phyloP scores from a whole-genome alignment of 805 yeast genomes.

The Saccharomycopsis selenospora region DNA sequence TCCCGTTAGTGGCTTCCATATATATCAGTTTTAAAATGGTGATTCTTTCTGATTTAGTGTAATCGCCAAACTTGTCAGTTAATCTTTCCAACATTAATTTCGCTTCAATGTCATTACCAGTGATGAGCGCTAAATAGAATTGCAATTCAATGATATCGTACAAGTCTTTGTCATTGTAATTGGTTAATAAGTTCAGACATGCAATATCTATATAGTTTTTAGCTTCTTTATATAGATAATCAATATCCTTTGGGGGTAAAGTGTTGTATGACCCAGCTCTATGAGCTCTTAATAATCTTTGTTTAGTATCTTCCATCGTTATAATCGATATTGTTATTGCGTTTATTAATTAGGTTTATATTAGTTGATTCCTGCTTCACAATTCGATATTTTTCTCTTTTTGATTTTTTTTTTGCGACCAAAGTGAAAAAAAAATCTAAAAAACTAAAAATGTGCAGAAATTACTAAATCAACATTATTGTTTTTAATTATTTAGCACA shows the following conservation, averaged over 20 bases:
- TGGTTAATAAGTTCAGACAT: conserved; percentile 3
- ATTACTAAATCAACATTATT: no score
- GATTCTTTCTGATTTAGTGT: conserved; percentile 45
- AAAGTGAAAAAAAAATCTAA: no score
- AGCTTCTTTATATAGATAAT: not conserved
- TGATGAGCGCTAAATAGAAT: conserved; percentile 53
- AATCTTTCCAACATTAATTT: conserved; percentile 55
- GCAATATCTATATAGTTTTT: not conserved
- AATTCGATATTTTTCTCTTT: no score
- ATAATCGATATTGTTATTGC: no score
- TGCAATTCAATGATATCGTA: conserved; percentile 63
- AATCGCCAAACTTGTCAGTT: conserved; percentile 58
- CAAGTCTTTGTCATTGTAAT: conserved; percentile 31
- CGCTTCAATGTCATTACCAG: conserved; percentile 68
- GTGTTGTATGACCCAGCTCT: conserved; percentile 1
- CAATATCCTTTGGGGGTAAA: conserved; percentile 1
- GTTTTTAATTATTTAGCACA: no score
- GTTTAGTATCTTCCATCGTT: conserved; percentile 2
- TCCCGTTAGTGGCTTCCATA: conserved; percentile 39
- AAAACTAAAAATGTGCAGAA: no score
- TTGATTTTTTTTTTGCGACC: no score
- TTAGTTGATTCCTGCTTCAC: no score
- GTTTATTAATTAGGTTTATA: no score
- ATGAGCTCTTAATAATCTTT: not conserved
- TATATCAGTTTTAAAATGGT: conserved; percentile 48